A percentile compares a stretch with the other conserved stretches of the same genome.
phyloP scores from a whole-genome alignment of 1,284 basidiomycete genomes.

The Naganishia sp. region DNA sequence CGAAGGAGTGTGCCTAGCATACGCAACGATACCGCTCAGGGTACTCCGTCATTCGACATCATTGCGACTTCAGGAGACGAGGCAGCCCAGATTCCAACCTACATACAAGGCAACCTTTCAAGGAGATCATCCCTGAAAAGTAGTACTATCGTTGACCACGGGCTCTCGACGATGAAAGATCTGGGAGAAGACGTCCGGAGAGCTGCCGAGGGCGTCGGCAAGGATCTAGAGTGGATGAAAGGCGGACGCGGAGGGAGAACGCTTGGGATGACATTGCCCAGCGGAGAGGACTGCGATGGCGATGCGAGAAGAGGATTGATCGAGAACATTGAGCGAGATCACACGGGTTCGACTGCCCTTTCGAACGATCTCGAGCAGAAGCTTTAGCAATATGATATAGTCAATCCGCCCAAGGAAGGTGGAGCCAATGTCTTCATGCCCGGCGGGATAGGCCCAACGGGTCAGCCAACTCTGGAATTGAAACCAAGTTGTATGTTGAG shows the following conservation, averaged over 20 bases:
- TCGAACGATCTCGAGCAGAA: not conserved
- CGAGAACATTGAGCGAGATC: constrained; percentile 3
- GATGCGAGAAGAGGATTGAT: constrained; percentile 20
- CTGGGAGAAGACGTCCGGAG: constrained; percentile 22
- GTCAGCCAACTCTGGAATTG: no score
- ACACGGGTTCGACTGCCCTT: constrained; percentile 8
- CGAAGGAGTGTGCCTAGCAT: not conserved
- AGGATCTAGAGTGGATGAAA: constrained; percentile 21
- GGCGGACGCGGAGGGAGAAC: constrained; percentile 21
- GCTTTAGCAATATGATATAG: not conserved
- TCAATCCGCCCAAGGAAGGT: no score
- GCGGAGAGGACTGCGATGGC: constrained; percentile 8
- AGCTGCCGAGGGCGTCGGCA: constrained; percentile 20
- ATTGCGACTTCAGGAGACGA: constrained; percentile 17
- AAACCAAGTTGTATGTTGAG: no score
- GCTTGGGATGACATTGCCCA: constrained; percentile 14
- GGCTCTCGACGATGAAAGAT: constrained; percentile 2
- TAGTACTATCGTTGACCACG: not conserved
- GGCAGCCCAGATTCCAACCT: not conserved
- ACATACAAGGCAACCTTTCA: not conserved
- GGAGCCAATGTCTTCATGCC: no score
- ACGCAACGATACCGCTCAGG: not conserved
- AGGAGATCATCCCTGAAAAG: constrained; percentile 5
- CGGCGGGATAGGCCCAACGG: no score
- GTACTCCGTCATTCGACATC: constrained; percentile 3